These are phyloP conservation scores for Grosmannia penicillata DNA, from an alignment of 2,329 filamentous ascomycete species.

Conservation along the genomic window DNA sequence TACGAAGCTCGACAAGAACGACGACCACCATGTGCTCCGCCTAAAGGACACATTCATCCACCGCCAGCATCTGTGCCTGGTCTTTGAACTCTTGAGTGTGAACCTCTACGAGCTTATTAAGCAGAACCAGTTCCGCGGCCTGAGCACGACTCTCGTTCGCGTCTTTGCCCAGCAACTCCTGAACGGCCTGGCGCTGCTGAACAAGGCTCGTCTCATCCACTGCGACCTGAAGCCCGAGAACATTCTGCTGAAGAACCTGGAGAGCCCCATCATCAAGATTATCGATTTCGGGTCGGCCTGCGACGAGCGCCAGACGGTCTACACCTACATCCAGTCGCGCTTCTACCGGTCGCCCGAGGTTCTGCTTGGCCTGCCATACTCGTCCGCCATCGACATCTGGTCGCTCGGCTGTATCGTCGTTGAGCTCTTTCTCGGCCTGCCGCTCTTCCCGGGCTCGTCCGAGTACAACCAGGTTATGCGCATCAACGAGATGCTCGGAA, in stretches of 20 bases:
- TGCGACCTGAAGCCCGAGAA: slow-evolving; percentile 98
- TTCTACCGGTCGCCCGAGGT: slow-evolving; percentile 98
- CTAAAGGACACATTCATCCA: slow-evolving; percentile 98
- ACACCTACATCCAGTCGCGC: slow-evolving; percentile 96
- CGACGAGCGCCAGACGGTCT: slow-evolving; percentile 95
- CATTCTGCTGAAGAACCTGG: slow-evolving; percentile 91
- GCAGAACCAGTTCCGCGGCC: slow-evolving; percentile 94
- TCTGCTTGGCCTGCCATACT: slow-evolving; percentile 87
- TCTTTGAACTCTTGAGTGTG: slow-evolving; percentile 92
- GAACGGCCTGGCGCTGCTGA: slow-evolving; percentile 80
- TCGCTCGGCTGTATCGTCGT: slow-evolving; percentile 96
- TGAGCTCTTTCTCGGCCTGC: slow-evolving; percentile 86
- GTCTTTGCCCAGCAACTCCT: slow-evolving; percentile 96
- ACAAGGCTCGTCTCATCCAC: slow-evolving; percentile 93
- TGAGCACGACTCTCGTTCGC: slow-evolving; percentile 91
- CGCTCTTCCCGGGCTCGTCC: slow-evolving; percentile 89
- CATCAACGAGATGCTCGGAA: slow-evolving; percentile 95
- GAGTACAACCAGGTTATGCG: slow-evolving; percentile 97
- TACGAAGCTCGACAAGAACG: slow-evolving; percentile 97
- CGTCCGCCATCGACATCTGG: slow-evolving; percentile 99
- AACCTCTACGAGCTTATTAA: slow-evolving; percentile 98
- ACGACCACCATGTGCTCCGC: slow-evolving; percentile 88
- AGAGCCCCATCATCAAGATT: slow-evolving; percentile 98
- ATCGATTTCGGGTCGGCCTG: slow-evolving; percentile 98
- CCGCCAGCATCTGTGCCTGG: slow-evolving; percentile 86